These are phyloP conservation scores for Coelastrella sp. DNA, from an alignment of 139 green algal species.

Conservation along the genomic window DNA sequence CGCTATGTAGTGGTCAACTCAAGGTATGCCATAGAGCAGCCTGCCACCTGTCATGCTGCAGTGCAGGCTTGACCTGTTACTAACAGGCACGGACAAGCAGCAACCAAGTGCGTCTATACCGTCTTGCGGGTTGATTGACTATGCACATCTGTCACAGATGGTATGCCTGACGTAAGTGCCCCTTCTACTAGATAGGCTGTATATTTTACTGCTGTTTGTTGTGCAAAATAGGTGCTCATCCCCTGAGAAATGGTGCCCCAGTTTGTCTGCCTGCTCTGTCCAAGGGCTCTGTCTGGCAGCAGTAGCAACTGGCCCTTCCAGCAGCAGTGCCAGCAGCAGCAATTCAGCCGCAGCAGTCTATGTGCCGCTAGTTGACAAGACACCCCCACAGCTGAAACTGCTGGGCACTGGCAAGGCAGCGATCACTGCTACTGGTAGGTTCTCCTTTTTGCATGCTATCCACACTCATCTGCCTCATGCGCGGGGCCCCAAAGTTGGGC, in stretches of 20 bases:
- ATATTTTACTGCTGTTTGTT: not conserved
- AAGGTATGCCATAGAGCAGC: not conserved
- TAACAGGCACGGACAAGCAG: not conserved
- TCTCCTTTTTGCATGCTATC: not conserved
- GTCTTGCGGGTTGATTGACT: too few relatives aligned
- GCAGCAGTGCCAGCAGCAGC: not conserved
- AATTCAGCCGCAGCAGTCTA: not conserved
- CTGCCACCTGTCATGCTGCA: not conserved
- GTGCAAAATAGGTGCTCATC: not conserved
- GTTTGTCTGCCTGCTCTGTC: slow-evolving; percentile 30
- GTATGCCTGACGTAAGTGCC: too few relatives aligned
- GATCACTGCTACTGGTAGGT: slow-evolving; percentile 11
- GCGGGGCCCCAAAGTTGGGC: too few relatives aligned
- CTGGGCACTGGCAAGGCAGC: slow-evolving; percentile 46
- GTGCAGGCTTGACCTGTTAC: not conserved
- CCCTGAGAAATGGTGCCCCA: slow-evolving; percentile 36
- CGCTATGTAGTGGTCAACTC: slow-evolving; percentile 28
- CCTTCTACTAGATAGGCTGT: not conserved
- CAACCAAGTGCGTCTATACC: too few relatives aligned
- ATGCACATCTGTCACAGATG: too few relatives aligned
- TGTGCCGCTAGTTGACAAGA: slow-evolving; percentile 41
- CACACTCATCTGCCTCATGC: not conserved
- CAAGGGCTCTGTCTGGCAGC: slow-evolving; percentile 20
- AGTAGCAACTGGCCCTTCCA: not conserved
- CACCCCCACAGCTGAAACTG: slow-evolving; percentile 41